Base-by-base conservation (phyloP, 768 basidiomycete species). In the Leccinum longicurvipes region DNA sequence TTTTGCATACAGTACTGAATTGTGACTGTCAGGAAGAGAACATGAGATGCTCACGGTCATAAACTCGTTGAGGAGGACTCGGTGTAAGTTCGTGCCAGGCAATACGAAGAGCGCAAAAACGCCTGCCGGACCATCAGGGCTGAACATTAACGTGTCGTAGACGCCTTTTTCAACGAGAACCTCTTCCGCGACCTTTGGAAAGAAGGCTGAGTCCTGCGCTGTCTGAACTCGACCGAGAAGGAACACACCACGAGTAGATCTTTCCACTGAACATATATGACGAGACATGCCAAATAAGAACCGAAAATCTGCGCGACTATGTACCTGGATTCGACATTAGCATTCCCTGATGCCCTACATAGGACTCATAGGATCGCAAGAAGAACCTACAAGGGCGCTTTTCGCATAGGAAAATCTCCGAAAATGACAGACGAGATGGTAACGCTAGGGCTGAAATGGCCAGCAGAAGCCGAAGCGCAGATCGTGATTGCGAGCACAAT, bases 401-500 rank as follows among this genome's bases (percentile, higher is more conserved):
- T 87, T 45, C 64, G 51, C 12, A 67, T 51, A 2, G 86, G 82
- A 68, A 86, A 84, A 1, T 78, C 78, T 56, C 73, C 81, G 74
- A 82, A 81, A 14, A 86, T 10, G 17, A 76, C 71, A 42, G 78
- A 70, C 8, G 78, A 69, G 47, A 87, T 72, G 3, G 85, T 83
- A 21, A 88, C 75, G 47, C 80, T 77, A 2, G 89, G 90, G 52
- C 77, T 84, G 66, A 88, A 82, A 62, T 88, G 86, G 21, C 84
- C 81, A 11, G 82, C 83, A 12, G 83, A 86, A 1, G 84, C 77
- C 17, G 78, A 66, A 5, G 70, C 71, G 50, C 80, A 84, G 25
- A 84, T 68, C 9, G 70, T 66, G 50, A 87, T 64, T 1, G 86
- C 86, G 48, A 86, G 76, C 14, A 84, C 60, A 57, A 86, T 83